Conservation (phyloP, 176 grass and related monocot species). For the Oryza glumipatula region DNA sequence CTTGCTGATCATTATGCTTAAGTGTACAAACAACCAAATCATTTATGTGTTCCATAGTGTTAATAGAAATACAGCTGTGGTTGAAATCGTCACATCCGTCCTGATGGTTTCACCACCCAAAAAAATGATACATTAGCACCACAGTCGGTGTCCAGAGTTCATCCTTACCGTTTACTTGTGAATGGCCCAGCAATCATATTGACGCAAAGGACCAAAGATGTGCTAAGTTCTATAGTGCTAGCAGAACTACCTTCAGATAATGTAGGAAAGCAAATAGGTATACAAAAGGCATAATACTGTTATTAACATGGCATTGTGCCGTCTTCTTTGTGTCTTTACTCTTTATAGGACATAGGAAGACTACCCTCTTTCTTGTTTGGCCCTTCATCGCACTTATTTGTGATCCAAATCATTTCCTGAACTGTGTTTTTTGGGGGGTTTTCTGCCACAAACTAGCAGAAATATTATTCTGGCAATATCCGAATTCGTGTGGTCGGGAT, state of each 20-base stretch:
- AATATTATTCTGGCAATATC: not conserved
- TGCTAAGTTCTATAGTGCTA: not conserved
- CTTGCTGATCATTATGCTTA: not conserved
- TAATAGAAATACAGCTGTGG: not conserved
- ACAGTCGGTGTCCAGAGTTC: not conserved
- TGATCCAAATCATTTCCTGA: not conserved
- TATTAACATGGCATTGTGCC: not conserved
- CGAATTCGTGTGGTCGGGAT: not conserved
- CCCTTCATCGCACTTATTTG: constrained; percentile 6
- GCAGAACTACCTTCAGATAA: not conserved
- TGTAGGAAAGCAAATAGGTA: constrained; percentile 1
- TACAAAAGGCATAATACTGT: not conserved
- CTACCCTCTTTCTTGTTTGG: not conserved
- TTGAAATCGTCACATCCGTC: not conserved
- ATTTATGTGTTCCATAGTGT: not conserved
- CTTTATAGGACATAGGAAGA: not conserved
- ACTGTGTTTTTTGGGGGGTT: not conserved
- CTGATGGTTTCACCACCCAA: constrained; percentile 1
- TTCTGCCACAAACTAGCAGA: not conserved
- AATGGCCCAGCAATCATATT: constrained; percentile 17
- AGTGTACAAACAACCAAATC: constrained; percentile 18
- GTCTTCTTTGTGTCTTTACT: not conserved
- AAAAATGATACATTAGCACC: not conserved
- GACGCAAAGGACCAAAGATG: not conserved
- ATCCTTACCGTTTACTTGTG: not conserved